Evolutionary conservation across 441 rosid genomes (phyloP), one percentile per base, ranked within the genome.

Genomic region (Metrosideros polymorpha): DNA sequence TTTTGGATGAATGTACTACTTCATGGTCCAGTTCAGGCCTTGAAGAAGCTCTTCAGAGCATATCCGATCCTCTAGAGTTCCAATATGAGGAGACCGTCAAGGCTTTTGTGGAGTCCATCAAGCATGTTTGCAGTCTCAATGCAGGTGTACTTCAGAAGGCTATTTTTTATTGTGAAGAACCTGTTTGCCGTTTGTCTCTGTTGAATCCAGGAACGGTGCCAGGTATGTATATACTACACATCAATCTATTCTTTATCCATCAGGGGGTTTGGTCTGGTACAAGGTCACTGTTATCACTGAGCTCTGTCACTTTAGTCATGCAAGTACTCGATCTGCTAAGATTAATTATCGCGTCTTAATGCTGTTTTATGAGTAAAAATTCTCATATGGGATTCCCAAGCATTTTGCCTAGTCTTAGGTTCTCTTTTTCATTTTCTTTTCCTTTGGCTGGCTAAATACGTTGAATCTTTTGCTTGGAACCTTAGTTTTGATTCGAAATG

Each of bases 1-100:
- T 92, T 88, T 84, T 93, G 54, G 89, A 85, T 9, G 94, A 94
- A 88, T 95, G 96, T 86, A 87, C 87, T 86, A 77, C 88, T n/a
- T 13, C 90, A 43, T 95, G 98, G 98, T 90, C 90, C 82, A 92
- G 90, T 91, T 92, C 96, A 27, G 96, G 98, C 88, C 95, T 95
- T 45, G 89, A 91, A 90, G 92, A 92, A 88, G 96, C 95, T 82
- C 88, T 94, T 27, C 87, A 51, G 43, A 91, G 83, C 84, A 87
- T 94, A 75, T 92, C 93, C 57, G 93, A 88, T 88, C 63, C 84
- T 30, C 84, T 88, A 55, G 89, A 84, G 88, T 83, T 89, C 47
- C 79, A 89, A 55, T 89, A 86, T 87, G 89, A 88, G 82, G 91
- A 82, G 86, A 85, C 89, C 50, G 55, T 89, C 63, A 59, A 89